A percentile compares a stretch with the other conserved stretches of the same genome.
phyloP scores from a whole-genome alignment of 2,329 filamentous ascomycete species.

The Exophiala lecanii-corni region DNA sequence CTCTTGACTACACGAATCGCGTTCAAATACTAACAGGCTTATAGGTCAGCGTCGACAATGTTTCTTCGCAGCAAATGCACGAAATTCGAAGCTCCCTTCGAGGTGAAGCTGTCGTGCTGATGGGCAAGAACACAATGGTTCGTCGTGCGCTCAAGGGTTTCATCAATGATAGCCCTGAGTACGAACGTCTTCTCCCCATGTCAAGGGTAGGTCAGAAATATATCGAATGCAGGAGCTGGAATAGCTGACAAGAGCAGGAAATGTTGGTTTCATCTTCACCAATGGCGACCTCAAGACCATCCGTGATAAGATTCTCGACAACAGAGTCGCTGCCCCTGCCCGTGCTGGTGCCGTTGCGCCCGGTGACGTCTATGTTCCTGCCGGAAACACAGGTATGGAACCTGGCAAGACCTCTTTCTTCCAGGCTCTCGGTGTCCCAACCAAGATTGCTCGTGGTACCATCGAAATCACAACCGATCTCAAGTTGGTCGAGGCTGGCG shows the following conservation, averaged over 20 bases:
- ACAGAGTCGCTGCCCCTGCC: conserved; percentile 96
- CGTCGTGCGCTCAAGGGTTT: conserved; percentile 97
- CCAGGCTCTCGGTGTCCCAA: conserved; percentile 99
- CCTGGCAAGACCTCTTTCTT: conserved; percentile 99
- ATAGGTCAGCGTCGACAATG: conserved; percentile 73
- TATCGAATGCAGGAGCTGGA: conserved; percentile 1
- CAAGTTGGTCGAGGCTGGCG: conserved; percentile 90
- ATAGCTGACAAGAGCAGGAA: conserved; percentile 50
- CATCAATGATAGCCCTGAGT: conserved; percentile 84
- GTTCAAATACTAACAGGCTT: conserved; percentile 8
- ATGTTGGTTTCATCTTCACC: conserved; percentile 99
- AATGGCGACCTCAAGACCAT: conserved; percentile 87
- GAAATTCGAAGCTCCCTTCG: conserved; percentile 94
- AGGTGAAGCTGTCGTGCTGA: conserved; percentile 88
- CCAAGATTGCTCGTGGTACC: conserved; percentile 99
- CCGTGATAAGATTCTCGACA: conserved; percentile 90
- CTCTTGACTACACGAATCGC: neutral
- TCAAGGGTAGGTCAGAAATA: conserved; percentile 60
- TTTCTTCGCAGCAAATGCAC: conserved; percentile 99
- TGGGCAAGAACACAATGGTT: conserved; percentile 99
- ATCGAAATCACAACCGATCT: conserved; percentile 99
- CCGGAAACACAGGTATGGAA: conserved; percentile 99
- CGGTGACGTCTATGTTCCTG: conserved; percentile 87
- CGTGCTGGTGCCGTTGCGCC: conserved; percentile 97
- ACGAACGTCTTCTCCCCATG: conserved; percentile 92